Conservation (phyloP, 805 yeast species). For the Blastobotrys peoriensis region DNA sequence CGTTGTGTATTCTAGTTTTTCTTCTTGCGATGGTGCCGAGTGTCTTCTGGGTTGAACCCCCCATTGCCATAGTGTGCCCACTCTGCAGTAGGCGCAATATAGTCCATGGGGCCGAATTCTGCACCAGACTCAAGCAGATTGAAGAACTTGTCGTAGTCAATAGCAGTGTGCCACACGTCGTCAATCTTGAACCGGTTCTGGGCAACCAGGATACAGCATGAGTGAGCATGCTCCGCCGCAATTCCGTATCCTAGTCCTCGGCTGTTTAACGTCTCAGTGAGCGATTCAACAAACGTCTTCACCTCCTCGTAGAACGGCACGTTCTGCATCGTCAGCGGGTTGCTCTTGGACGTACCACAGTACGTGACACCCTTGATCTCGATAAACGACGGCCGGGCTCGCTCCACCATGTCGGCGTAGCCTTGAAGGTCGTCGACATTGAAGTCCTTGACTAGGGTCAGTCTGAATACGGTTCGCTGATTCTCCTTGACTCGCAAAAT, state of each 20-base stretch:
- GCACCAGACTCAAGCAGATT: slow-evolving; percentile 59
- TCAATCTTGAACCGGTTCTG: slow-evolving; percentile 62
- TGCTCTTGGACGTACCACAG: slow-evolving; percentile 89
- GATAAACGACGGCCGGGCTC: slow-evolving; percentile 78
- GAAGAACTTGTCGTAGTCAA: slow-evolving; percentile 73
- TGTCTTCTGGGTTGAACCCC: slow-evolving; percentile 86
- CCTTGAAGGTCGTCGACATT: slow-evolving; percentile 75
- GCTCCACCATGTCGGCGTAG: slow-evolving; percentile 79
- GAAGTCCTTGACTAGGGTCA: slow-evolving; percentile 88
- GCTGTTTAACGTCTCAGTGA: slow-evolving; percentile 53
- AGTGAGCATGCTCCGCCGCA: slow-evolving; percentile 94
- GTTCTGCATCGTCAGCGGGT: slow-evolving; percentile 90
- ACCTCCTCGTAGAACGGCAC: slow-evolving; percentile 94
- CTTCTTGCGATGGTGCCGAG: slow-evolving; percentile 57
- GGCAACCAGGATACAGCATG: slow-evolving; percentile 86
- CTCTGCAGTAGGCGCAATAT: slow-evolving; percentile 70
- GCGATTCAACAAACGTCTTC: slow-evolving; percentile 58
- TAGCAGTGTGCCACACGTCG: slow-evolving; percentile 83
- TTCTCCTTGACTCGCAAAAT: slow-evolving; percentile 68
- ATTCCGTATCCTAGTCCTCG: slow-evolving; percentile 72
- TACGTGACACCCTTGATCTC: slow-evolving; percentile 94
- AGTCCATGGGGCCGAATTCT: slow-evolving; percentile 73
- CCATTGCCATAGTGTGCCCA: slow-evolving; percentile 93
- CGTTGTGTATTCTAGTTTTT: too few species aligned
- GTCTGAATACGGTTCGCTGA: slow-evolving; percentile 86